phyloP scores from a whole-genome alignment of 148 eudicot genomes.

The Diospyros kaki region DNA sequence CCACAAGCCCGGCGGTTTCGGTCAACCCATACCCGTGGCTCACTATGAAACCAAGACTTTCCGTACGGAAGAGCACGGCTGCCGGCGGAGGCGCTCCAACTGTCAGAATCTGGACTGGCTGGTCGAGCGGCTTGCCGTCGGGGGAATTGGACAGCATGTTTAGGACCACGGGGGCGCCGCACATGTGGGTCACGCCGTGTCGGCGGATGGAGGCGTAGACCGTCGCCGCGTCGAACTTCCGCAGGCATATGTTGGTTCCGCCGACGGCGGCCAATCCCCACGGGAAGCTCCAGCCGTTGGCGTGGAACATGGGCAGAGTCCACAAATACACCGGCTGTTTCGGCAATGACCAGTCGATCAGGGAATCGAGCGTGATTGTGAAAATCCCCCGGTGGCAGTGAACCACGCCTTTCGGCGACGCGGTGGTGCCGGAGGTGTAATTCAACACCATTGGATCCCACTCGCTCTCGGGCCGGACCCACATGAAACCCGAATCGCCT shows the following conservation, averaged over 20 bases:
- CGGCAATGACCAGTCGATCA: slow-evolving; percentile 46
- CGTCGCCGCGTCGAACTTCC: slow-evolving; percentile 31
- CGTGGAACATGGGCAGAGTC: slow-evolving; percentile 66
- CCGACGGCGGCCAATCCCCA: slow-evolving; percentile 63
- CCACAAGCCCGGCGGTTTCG: slow-evolving; percentile 29
- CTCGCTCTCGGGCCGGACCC: slow-evolving; percentile 30
- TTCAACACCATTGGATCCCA: slow-evolving; percentile 40
- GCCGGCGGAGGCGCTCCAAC: slow-evolving; percentile 52
- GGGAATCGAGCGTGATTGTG: slow-evolving; percentile 32
- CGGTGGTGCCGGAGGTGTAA: slow-evolving; percentile 63
- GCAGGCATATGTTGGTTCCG: slow-evolving; percentile 47
- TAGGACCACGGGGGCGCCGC: slow-evolving; percentile 60
- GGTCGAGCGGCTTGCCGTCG: slow-evolving; percentile 11
- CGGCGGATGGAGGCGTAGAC: slow-evolving; percentile 25
- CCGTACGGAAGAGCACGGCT: slow-evolving; percentile 26
- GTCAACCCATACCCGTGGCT: slow-evolving; percentile 48
- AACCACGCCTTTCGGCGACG: slow-evolving; percentile 55
- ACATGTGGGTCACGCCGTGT: slow-evolving; percentile 60
- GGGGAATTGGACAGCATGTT: slow-evolving; percentile 41
- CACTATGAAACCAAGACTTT: slow-evolving; percentile 35
- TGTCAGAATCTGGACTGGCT: slow-evolving; percentile 27
- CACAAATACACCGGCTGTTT: slow-evolving; percentile 48
- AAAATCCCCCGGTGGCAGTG: slow-evolving; percentile 37
- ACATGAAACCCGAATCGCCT: slow-evolving; percentile 28
- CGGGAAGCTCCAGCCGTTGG: slow-evolving; percentile 53